Conservation (phyloP, 345 rosid genomes). For the sweet orange (Citrus sinensis) region DVS_A1.0 CM039164.1:28782501-28783000, state of each 20-base stretch:
- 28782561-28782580: background rate
- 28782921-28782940: background rate
- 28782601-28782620: slow-evolving; percentile 41
- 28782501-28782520: background rate
- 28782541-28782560: background rate
- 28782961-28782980: background rate
- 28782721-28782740: slow-evolving; percentile 23
- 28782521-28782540: background rate
- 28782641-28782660: slow-evolving; percentile 10
- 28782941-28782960: background rate
- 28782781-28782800: slow-evolving; percentile 25
- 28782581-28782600: background rate
- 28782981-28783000: background rate
- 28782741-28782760: slow-evolving; percentile 34
- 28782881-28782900: slow-evolving; percentile 33
- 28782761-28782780: slow-evolving; percentile 49
- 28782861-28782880: slow-evolving; percentile 46
- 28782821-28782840: slow-evolving; percentile 18
- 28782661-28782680: slow-evolving; percentile 16
- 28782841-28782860: slow-evolving; percentile 32
- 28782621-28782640: slow-evolving; percentile 59
- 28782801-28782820: slow-evolving; percentile 78
- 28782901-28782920: slow-evolving; percentile 44
- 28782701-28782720: slow-evolving; percentile 18
- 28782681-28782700: slow-evolving; percentile 21